Evolutionary conservation across 306 rosid genomes (phyloP), one percentile per base, ranked within the genome.

Genomic region (Inga laurina): DNA sequence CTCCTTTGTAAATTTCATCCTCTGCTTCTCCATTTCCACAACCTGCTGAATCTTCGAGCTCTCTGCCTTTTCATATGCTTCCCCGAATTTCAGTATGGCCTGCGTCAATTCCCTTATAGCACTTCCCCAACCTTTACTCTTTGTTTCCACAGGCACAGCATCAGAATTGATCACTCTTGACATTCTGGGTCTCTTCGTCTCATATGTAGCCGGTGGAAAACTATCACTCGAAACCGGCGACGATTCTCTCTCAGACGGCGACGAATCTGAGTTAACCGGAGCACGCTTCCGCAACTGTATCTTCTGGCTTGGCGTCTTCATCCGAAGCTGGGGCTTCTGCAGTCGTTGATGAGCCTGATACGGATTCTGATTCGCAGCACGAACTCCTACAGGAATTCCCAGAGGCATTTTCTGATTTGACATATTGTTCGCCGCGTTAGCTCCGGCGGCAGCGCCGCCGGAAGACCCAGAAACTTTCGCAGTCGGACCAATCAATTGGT

Each of bases 11-110:
- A 81, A 54, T 82, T 97, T 92, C 99, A 97, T 97, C 81, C 99
- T 87, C 91, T 97, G 99, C 90, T 94, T 97, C 91, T 97, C 99
- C 98, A 97, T 94, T 89, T 94, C 99, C 87, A 91, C 92, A 61
- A 94, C 90, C 83, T 97, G 99, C 82, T 91, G 92, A 87, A 97
- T 68, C 90, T 97, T 97, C 0, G 97, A 86, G 30, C 88, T 92
- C 89, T 97, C 99, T 0, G 97, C 97, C 27, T 97, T 91, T 83
- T 97, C 99, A 83, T 97, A 97, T 0, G 97, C 97, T 64, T 97
- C 97, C 7, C 99, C 99, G 14, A 97, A 94, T 73, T 91, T 97
- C 77, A 97, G 75, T 64, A 97, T 94, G 44, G 99, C 98, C 44
- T 84, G 86, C 2, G 97, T 90, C 90, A 97, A 79, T 83, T 94